Percentiles rank a stretch among this genome's conserved stretches.
phyloP scores from a whole-genome alignment of 139 green algal species.

The Diplosphaera chodatii region DNA sequence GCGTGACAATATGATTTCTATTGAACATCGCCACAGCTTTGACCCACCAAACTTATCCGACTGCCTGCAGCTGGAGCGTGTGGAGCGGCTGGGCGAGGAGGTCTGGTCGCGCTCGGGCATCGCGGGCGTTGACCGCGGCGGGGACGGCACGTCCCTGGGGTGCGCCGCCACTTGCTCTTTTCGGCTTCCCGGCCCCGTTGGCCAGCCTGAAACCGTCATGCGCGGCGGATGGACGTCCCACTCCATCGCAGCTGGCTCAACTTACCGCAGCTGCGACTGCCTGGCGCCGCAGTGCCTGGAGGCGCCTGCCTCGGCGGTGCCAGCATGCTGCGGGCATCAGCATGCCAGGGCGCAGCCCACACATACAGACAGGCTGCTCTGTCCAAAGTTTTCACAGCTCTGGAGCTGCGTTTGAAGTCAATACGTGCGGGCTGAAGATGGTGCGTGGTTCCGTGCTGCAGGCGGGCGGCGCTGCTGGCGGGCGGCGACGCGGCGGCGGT shows the following conservation, averaged over 20 bases:
- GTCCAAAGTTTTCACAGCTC: not conserved
- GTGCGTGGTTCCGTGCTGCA: conserved; percentile 11
- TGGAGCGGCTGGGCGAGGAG: conserved; percentile 28
- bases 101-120: conserved; percentile 53
- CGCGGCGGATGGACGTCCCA: too few species aligned
- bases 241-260: too few species aligned
- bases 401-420: not conserved
- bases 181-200: too few species aligned
- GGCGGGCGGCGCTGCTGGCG: conserved; percentile 37
- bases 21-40: not conserved
- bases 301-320: too few species aligned
- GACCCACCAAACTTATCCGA: not conserved
- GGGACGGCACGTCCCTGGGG: not conserved
- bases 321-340: too few species aligned
- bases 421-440: not conserved
- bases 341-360: too few species aligned
- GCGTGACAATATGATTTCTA: too few species aligned
- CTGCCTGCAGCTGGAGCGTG: not conserved
- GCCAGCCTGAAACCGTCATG: not conserved
- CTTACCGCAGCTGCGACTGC: too few species aligned
- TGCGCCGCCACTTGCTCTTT: not conserved
- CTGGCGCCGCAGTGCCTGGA: too few species aligned
- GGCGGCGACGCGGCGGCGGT: conserved; percentile 57
- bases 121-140: conserved; percentile 47
- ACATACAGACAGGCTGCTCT: conserved; percentile 3